Base-by-base conservation (phyloP, 2,329 filamentous ascomycete species). In the Verticillium longisporum region DNA sequence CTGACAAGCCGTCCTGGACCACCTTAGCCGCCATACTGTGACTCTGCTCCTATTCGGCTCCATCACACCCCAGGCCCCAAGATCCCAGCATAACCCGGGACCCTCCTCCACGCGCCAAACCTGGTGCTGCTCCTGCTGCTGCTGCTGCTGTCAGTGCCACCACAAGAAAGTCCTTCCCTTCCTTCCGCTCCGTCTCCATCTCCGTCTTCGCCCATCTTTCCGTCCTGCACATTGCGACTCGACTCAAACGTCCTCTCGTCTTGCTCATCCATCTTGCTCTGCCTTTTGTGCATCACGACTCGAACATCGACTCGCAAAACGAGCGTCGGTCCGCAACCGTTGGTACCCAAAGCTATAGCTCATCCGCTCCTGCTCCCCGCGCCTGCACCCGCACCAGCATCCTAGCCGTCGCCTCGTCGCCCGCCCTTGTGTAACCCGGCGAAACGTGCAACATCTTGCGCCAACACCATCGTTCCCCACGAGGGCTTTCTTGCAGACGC, bases 21-120 rank as follows among this genome's bases (percentile, higher is more conserved):
- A 70, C 68, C 67, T 68, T 78, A 78, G 74, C 73, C 78, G 78
- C 78, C 76, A 71, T 72, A 68, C 73, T 76, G 73, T 73, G 72
- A 73, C 72, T 74, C 70, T 73, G 64, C 67, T 68, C 67, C 65
- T 73, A 70, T 73, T 70, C 71, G 69, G 61, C 69, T 68, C 70
- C 68, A 72, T 74, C 73, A 75, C 73, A 73, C 69, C 72, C 70
- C 34, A 57, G 13, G 38, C 54, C 67, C 58, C 65, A 50, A 26
- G n/a, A 50, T n/a, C 41, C 41, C 41, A 50, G 41, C 41, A 50
- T 9, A 6, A 50, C 41, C 41, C 41, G 41, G 41, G 41, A 50
- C 41, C 41, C 41, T 50, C 41, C 41, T 50, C 21, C 41, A 36
- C 34, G 41, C 41, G 41, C 41, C 41, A 50, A 50, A 50, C 37